A percentile compares a stretch with the other conserved stretches of the same genome.
Conservation (phyloP, 768 basidiomycete species). For the Megacollybia marginata region DNA sequence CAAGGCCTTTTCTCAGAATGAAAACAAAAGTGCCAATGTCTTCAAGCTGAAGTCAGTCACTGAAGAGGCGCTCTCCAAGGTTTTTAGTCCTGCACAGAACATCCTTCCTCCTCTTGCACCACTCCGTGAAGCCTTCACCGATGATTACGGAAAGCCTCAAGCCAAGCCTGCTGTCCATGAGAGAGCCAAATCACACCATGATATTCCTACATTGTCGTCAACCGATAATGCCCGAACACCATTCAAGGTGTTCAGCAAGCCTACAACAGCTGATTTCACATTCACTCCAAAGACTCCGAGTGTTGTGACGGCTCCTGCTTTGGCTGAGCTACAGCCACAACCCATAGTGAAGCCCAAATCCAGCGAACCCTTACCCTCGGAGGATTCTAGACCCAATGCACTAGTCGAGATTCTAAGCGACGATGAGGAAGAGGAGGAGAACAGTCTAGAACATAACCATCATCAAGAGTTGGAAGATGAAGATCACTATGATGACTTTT, state of each 20-base stretch:
- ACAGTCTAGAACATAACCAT: slow-evolving; percentile 22
- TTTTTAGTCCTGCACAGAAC: slow-evolving; percentile 54
- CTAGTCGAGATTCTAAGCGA: slow-evolving; percentile 17
- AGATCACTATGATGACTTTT: slow-evolving; percentile 17
- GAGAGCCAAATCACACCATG: slow-evolving; percentile 36
- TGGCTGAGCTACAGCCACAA: slow-evolving; percentile 27
- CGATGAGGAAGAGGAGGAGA: slow-evolving; percentile 15
- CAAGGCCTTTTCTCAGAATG: background rate
- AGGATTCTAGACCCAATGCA: slow-evolving; percentile 24
- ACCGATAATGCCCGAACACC: slow-evolving; percentile 38
- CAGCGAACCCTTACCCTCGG: slow-evolving; percentile 29
- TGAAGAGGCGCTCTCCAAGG: slow-evolving; percentile 49
- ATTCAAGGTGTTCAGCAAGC: slow-evolving; percentile 69
- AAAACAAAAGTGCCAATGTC: slow-evolving; percentile 8
- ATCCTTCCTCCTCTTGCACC: slow-evolving; percentile 29
- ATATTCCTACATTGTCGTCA: slow-evolving; percentile 28
- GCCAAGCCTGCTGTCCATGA: slow-evolving; percentile 30
- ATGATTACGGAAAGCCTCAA: slow-evolving; percentile 34
- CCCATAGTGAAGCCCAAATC: slow-evolving; percentile 33
- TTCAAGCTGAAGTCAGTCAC: slow-evolving; percentile 23
- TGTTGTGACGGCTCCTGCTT: slow-evolving; percentile 20
- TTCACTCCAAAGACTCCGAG: slow-evolving; percentile 40
- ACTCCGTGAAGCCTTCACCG: slow-evolving; percentile 37
- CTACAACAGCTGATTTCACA: slow-evolving; percentile 36
- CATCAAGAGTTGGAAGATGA: slow-evolving; percentile 24